A percentile compares a stretch with the other conserved stretches of the same genome.
phyloP scores from a whole-genome alignment of 768 basidiomycete species.

The Boletus barrowsii region DNA sequence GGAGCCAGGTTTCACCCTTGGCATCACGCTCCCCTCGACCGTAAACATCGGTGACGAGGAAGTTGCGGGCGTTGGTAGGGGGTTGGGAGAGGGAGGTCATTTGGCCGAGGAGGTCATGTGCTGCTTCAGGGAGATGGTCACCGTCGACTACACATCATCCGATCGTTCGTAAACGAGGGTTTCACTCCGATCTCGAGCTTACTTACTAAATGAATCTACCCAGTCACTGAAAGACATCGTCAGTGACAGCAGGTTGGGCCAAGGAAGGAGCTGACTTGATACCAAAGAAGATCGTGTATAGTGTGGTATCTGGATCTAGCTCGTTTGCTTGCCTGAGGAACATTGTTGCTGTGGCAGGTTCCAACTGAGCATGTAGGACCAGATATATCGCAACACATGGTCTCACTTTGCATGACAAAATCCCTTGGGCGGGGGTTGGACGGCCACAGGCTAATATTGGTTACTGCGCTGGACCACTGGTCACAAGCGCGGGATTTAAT shows the following conservation, averaged over 20 bases:
- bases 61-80: slow-evolving; percentile 49
- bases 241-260: neutral
- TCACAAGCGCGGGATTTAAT: too few relatives aligned
- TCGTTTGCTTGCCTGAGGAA: slow-evolving; percentile 45
- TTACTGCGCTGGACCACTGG: slow-evolving; percentile 41
- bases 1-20: slow-evolving; percentile 46
- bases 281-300: slow-evolving; percentile 53
- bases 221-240: slow-evolving; percentile 36
- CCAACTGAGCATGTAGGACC: neutral
- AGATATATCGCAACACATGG: neutral
- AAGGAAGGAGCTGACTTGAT: slow-evolving; percentile 42
- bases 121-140: slow-evolving; percentile 44
- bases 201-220: slow-evolving; percentile 40
- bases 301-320: slow-evolving; percentile 44
- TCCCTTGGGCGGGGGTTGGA: slow-evolving; percentile 46
- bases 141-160: slow-evolving; percentile 37
- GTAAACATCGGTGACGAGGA: slow-evolving; percentile 50
- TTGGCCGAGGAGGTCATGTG: slow-evolving; percentile 41
- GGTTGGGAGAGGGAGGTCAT: slow-evolving; percentile 45
- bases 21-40: slow-evolving; percentile 42
- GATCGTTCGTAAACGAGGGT: neutral
- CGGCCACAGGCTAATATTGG: slow-evolving; percentile 49
- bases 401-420: slow-evolving; percentile 42
- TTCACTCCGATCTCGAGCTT: neutral
- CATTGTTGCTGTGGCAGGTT: slow-evolving; percentile 31